These are phyloP conservation scores for Daldinia sp. DNA, from an alignment of 2,329 filamentous ascomycete species.

Conservation along the genomic window DNA sequence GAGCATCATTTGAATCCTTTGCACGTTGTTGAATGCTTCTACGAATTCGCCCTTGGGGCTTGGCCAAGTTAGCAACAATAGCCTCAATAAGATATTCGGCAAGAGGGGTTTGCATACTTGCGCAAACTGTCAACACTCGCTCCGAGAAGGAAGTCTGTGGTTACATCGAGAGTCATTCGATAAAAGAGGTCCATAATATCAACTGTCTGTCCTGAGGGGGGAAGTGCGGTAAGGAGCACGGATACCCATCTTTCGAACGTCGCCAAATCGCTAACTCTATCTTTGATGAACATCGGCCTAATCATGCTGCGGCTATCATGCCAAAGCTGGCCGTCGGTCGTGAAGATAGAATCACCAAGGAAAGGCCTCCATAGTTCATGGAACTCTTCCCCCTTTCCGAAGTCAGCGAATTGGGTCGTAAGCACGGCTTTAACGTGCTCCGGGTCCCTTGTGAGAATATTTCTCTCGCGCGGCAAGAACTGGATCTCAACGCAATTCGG, in stretches of 20 bases:
- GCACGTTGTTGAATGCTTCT: constrained; percentile 76
- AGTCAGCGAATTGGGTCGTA: constrained; percentile 68
- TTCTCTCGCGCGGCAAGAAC: constrained; percentile 50
- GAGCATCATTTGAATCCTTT: constrained; percentile 73
- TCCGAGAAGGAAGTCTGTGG: constrained; percentile 77
- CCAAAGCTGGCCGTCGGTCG: constrained; percentile 65
- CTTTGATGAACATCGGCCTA: constrained; percentile 64
- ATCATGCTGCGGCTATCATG: constrained; percentile 65
- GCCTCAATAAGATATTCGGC: not conserved
- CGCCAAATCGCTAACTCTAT: constrained; percentile 61
- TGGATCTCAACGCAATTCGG: constrained; percentile 56
- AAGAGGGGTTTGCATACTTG: constrained; percentile 49
- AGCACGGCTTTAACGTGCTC: constrained; percentile 69
- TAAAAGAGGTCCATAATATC: constrained; percentile 74
- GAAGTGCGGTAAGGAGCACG: constrained; percentile 69
- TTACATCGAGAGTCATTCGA: constrained; percentile 73
- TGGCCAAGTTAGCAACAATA: constrained; percentile 32
- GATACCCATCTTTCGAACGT: constrained; percentile 72
- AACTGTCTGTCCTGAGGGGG: constrained; percentile 64
- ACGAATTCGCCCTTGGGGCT: constrained; percentile 72
- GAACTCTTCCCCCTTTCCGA: constrained; percentile 60
- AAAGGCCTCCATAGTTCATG: constrained; percentile 60
- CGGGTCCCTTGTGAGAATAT: constrained; percentile 64
- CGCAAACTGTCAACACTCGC: constrained; percentile 63
- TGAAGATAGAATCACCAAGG: constrained; percentile 69